Base-by-base conservation (phyloP, 2,329 filamentous ascomycete species). In the Fusarium torulosum region DNA sequence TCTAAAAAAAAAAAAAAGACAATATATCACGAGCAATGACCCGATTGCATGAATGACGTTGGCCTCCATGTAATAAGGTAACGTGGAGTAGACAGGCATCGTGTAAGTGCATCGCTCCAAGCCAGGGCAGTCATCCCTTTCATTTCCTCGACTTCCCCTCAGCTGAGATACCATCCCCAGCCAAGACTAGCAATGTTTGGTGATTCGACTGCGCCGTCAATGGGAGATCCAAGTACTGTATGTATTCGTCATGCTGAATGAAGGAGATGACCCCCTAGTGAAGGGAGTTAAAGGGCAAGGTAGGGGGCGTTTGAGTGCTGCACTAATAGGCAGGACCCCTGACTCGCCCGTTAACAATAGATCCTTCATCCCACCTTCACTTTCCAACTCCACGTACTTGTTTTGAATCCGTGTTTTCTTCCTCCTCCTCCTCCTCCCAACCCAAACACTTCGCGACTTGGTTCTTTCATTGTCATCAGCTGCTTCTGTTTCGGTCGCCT, bases 361-460 rank as follows among this genome's bases (percentile, higher is more conserved):
- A 56, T 60, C 58, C 25, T 59, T 37, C 35, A 58, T 63, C 52
- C 66, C 46, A 21, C 31, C 52, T 57, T 72, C 71, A 67, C 52
- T 72, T 65, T 65, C 55, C 55, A 33, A 67, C 67, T 74, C 70
- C 69, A 72, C 70, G 69, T 74, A 69, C 70, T 73, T 71, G 72
- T 74, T 74, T 73, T 72, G 56, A 59, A 58, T 58, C 61, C 52
- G 53, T 63, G 55, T 68, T 68, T 72, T 70, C 65, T 61, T 62
- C 59, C 53, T 37, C 69, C 67, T 66, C 53, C 31, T 58, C 47
- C 41, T 66, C 53, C 31, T 58, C 47, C 41, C 45, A 45, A 47
- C 43, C n/a, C 29, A 19, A 50, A 38, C 31, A 33, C 52, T 63
- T 52, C 46, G 41, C 29, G 41, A 44, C 53, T 44, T 49, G 21